Base-by-base conservation (phyloP, 306 rosid genomes). In the Ormosia emarginata region DNA sequence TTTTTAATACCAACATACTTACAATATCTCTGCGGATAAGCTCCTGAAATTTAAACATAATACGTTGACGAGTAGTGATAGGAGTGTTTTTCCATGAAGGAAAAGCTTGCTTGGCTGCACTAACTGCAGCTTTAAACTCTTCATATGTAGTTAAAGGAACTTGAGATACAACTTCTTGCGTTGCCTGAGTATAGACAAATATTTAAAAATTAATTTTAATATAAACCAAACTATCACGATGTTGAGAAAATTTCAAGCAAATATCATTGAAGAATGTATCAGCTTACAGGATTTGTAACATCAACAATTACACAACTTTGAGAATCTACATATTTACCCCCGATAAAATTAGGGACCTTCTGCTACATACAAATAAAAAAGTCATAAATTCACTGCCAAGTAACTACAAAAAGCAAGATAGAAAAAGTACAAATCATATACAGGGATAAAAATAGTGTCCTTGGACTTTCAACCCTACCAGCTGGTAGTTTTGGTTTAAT, bases 101-200 rank as follows among this genome's bases (percentile, higher is more conserved):
- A 80, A 91, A 93, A 43, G 93, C 95, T 74, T 90, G 90, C 86
- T 88, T 91, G 71, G 97, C 97, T 79, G 95, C 91, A 61, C 69
- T 75, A 47, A 91, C 92, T 73, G 97, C 94, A 66, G 89, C 87
- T 88, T 91, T 91, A 79, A 91, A 91, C 81, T 93, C 97, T 76
- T 85, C 97, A 85, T 82, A 81, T 66, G 92, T 89, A 49, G 88
- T 69, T 79, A 88, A 61, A 67, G 90, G 95, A 83, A 91, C 90
- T 84, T 89, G 95, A 82, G 91, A 91, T 63, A 91, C 94, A 85
- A 90, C 85, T 79, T 93, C 94, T 87, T 91, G 97, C 74, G 97
- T 91, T 43, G 97, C 97, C 97, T 90, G 62, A 44, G 49, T 10
- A 79, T 78, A 61, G 72, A 83, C 70, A 72, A 81, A 83, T 37